Evolutionary conservation across 352 stramenopile genomes (phyloP), one percentile per base, ranked within the genome.

Genomic region (Phytopythium litorale): DNA sequence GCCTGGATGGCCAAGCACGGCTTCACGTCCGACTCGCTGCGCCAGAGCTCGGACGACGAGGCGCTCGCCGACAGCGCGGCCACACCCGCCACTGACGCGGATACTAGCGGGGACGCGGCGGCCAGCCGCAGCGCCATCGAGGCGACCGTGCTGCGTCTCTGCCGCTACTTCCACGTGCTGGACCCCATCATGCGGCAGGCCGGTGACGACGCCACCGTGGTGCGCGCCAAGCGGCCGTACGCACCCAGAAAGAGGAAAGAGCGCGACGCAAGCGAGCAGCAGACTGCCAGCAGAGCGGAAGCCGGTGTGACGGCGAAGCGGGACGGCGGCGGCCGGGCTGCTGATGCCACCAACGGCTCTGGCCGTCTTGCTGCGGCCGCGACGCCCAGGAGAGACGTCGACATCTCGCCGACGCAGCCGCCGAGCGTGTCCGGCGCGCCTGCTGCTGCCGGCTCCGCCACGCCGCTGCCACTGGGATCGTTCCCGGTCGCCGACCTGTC

Each of bases 101-200:
- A 40, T 28, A 32, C 28, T 32, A 32, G 35, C 35, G 30, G 30
- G 7, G 50, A 43, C 30, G 18, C 30, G 3, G 4, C 50, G 50
- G 16, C 46, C 25, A 56, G 46, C 51, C 21, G 66, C 45, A 38
- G 63, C 50, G 64, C 68, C 54, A 67, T 77, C 1, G 82, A 89
- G 58, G 61, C 73, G 1, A 67, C 87, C 23, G 80, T 92, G 48
- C 63, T 87, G 58, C 76, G 80, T 2, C 68, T 84, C 30, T 91
- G 82, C 55, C 69, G 82, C 37, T 91, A 91, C 65, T 91, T 88
- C 62, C 78, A 88, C 64, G 68, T 78, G 43, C 72, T 92, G 28
- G 72, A 84, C n/a, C 64, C 75, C 38, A 72, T 89, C 33, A 82
- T 92, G 65, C 71, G 72, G 3, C 71, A 74, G 60, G 55, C 71